These are phyloP conservation scores for Schizophyllum amplum DNA, from an alignment of 1,284 basidiomycete species.

Conservation along the genomic window DNA sequence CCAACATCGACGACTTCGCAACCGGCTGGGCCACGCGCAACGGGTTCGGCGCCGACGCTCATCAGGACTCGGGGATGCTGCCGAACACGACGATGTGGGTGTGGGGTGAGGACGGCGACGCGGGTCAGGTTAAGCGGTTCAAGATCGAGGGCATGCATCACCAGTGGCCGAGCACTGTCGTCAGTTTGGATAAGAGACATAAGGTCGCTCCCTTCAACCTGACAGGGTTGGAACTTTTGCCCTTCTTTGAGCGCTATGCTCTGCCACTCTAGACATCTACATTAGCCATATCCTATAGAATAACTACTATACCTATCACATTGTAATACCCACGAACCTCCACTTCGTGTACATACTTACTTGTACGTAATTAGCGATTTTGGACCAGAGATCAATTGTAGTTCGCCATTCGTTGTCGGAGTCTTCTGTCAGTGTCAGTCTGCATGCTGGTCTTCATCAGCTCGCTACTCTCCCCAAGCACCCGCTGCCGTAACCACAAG, in stretches of 20 bases:
- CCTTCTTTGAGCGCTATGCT: slow-evolving; percentile 16
- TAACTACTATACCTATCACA: too few species aligned
- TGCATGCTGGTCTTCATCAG: too few species aligned
- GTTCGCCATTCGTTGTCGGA: too few species aligned
- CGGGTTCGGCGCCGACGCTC: slow-evolving; percentile 8
- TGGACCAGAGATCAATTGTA: too few species aligned
- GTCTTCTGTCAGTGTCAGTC: too few species aligned
- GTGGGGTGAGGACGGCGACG: slow-evolving; percentile 8
- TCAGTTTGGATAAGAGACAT: slow-evolving; percentile 8
- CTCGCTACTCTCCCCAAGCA: too few species aligned
- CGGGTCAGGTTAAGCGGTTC: slow-evolving; percentile 11
- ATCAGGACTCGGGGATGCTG: slow-evolving; percentile 8
- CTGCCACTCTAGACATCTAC: too few species aligned
- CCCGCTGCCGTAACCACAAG: too few species aligned
- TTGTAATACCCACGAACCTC: too few species aligned
- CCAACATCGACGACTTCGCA: slow-evolving; percentile 12
- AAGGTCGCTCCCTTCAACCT: slow-evolving; percentile 11
- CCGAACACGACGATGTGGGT: slow-evolving; percentile 8
- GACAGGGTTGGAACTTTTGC: slow-evolving; percentile 14
- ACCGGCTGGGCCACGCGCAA: slow-evolving; percentile 14
- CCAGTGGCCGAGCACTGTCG: slow-evolving; percentile 13
- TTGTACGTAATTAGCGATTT: too few species aligned
- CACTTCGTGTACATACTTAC: too few species aligned
- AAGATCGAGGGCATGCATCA: slow-evolving; percentile 12
- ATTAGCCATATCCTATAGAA: too few species aligned